Conservation (phyloP, 169 alveolate genomes). For the Amoebophrya sp. region DNA sequence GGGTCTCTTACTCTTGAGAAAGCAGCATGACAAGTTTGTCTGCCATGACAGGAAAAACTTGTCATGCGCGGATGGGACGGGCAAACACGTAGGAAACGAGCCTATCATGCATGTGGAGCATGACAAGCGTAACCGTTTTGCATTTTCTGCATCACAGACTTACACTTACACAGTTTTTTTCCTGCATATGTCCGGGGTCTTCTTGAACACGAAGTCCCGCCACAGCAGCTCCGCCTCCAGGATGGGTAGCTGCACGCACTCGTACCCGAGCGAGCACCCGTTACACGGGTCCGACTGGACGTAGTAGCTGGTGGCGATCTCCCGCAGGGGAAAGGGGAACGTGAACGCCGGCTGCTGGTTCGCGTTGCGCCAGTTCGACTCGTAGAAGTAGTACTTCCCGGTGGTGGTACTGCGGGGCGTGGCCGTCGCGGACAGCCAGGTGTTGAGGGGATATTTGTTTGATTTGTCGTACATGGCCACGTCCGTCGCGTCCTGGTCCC, state of each 20-base stretch:
- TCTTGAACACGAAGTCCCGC: neutral
- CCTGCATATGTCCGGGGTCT: neutral
- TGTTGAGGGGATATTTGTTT: neutral
- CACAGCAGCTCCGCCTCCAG: neutral
- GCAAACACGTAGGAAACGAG: too few species aligned
- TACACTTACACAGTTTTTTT: too few species aligned
- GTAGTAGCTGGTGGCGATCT: neutral
- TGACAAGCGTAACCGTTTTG: too few species aligned
- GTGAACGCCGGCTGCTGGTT: neutral
- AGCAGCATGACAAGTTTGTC: too few species aligned
- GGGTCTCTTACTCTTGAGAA: too few species aligned
- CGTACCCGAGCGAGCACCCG: neutral
- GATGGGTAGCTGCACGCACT: neutral
- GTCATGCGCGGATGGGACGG: too few species aligned
- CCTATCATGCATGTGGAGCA: too few species aligned
- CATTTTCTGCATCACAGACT: too few species aligned
- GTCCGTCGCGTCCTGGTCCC: neutral
- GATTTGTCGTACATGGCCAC: neutral
- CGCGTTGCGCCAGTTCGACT: neutral
- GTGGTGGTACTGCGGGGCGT: neutral
- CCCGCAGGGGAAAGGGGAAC: neutral
- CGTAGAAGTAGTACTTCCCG: neutral
- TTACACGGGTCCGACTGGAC: neutral
- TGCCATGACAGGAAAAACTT: too few species aligned
- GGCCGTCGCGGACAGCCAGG: neutral